A percentile compares a stretch with the other conserved stretches of the same genome.
These are phyloP conservation scores for Phytophthora ohioensis DNA, from an alignment of 352 stramenopile genomes.

Conservation along the genomic window DNA sequence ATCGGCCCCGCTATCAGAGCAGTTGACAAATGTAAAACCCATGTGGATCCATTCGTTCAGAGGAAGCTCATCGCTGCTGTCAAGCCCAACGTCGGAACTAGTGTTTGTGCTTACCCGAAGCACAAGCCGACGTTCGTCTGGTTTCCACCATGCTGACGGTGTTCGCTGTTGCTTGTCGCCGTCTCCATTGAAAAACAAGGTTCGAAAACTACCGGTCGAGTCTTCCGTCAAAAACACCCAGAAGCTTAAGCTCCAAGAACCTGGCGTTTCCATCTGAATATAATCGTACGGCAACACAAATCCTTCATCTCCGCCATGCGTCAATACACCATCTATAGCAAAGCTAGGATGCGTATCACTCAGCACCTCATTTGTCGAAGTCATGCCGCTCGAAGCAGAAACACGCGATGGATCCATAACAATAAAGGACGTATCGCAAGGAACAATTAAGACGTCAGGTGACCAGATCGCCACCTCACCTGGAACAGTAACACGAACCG, in stretches of 20 bases:
- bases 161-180: constrained; percentile 72
- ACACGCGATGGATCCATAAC: constrained; percentile 21
- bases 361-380: neutral
- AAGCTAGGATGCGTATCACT: constrained; percentile 40
- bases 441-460: constrained; percentile 20
- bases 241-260: constrained; percentile 74
- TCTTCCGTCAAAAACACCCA: constrained; percentile 71
- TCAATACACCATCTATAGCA: constrained; percentile 55
- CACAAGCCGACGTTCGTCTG: constrained; percentile 63
- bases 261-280: constrained; percentile 42
- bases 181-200: constrained; percentile 87
- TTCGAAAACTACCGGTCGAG: constrained; percentile 65
- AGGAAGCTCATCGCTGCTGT: constrained; percentile 54
- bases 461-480: constrained; percentile 25
- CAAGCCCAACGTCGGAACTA: constrained; percentile 67
- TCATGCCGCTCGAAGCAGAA: neutral
- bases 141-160: constrained; percentile 85
- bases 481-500: constrained; percentile 27
- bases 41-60: constrained; percentile 74
- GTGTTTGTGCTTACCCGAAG: constrained; percentile 72
- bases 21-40: constrained; percentile 76
- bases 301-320: constrained; percentile 54
- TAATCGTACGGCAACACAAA: constrained; percentile 53
- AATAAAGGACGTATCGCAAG: constrained; percentile 33
- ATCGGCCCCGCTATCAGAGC: constrained; percentile 25